Conservation (phyloP, 2,329 filamentous ascomycete genomes). For the Escovopsis sp. region DNA sequence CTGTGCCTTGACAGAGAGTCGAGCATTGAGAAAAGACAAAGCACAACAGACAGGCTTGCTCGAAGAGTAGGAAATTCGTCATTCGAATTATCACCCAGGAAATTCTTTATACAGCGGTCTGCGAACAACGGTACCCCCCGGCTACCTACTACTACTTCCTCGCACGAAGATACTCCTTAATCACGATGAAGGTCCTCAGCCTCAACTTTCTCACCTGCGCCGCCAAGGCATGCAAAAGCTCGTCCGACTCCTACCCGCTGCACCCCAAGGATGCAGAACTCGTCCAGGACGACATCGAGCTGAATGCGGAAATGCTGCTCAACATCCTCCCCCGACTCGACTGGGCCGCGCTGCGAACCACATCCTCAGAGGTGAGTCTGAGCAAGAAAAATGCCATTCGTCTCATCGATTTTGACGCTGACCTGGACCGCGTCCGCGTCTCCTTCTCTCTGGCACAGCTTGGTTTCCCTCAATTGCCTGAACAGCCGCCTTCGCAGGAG, state of each 20-base stretch:
- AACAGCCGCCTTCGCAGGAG: slow-evolving; percentile 45
- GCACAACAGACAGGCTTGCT: too few species aligned
- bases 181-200: slow-evolving; percentile 77
- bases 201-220: slow-evolving; percentile 96
- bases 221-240: slow-evolving; percentile 83
- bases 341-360: slow-evolving; percentile 66
- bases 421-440: not conserved
- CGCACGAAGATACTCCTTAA: not conserved
- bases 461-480: slow-evolving; percentile 60
- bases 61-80: too few species aligned
- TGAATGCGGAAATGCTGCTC: slow-evolving; percentile 65
- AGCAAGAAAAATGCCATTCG: not conserved
- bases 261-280: slow-evolving; percentile 89
- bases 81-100: too few species aligned
- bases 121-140: not conserved
- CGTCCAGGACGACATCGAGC: slow-evolving; percentile 69
- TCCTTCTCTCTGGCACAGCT: slow-evolving; percentile 35
- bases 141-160: not conserved
- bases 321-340: slow-evolving; percentile 81
- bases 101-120: too few species aligned
- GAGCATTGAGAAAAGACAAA: too few species aligned
- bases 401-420: not conserved
- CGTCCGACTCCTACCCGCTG: slow-evolving; percentile 67
- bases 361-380: slow-evolving; percentile 54
- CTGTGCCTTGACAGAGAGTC: not conserved